Conservation (phyloP, 2,329 filamentous ascomycete genomes). For the Didymellaceae sp. region DNA sequence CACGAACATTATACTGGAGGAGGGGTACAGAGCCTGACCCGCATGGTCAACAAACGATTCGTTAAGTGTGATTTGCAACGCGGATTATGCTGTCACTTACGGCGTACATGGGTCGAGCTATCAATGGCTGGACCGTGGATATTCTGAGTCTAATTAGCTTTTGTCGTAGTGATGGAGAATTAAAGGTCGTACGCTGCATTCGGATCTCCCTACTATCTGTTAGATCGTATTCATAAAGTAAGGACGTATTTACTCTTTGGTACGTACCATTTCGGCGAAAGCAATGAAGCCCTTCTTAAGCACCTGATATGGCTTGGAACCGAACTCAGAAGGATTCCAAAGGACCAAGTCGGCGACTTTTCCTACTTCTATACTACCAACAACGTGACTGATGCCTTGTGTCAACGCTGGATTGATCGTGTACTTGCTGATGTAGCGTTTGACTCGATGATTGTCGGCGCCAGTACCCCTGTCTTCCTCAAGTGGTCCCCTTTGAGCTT, state of each 20-base stretch:
- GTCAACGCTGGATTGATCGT: constrained; percentile 92
- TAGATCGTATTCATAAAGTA: not conserved
- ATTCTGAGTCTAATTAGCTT: too few species aligned
- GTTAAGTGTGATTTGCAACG: too few species aligned
- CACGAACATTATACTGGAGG: constrained; percentile 81
- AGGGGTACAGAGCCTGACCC: constrained; percentile 71
- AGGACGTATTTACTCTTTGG: not conserved
- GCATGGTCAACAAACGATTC: too few species aligned
- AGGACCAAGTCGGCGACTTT: constrained; percentile 89
- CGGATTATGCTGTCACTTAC: too few species aligned
- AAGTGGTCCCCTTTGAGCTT: constrained; percentile 77
- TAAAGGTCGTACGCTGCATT: too few species aligned
- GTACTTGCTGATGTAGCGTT: constrained; percentile 93
- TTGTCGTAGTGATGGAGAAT: too few species aligned
- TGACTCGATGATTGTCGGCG: constrained; percentile 90
- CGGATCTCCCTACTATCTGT: constrained; percentile 52
- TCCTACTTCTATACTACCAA: constrained; percentile 86
- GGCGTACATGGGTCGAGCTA: constrained; percentile 89
- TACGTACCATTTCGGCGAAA: constrained; percentile 78
- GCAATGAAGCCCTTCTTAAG: constrained; percentile 89
- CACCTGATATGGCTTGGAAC: constrained; percentile 80
- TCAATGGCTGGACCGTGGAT: constrained; percentile 83
- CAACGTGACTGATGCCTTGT: constrained; percentile 85
- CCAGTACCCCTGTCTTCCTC: constrained; percentile 78
- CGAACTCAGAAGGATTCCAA: constrained; percentile 86